These are phyloP conservation scores for Ascochyta pisi DNA, from an alignment of 2,329 filamentous ascomycete genomes.

Conservation along the genomic window DNA sequence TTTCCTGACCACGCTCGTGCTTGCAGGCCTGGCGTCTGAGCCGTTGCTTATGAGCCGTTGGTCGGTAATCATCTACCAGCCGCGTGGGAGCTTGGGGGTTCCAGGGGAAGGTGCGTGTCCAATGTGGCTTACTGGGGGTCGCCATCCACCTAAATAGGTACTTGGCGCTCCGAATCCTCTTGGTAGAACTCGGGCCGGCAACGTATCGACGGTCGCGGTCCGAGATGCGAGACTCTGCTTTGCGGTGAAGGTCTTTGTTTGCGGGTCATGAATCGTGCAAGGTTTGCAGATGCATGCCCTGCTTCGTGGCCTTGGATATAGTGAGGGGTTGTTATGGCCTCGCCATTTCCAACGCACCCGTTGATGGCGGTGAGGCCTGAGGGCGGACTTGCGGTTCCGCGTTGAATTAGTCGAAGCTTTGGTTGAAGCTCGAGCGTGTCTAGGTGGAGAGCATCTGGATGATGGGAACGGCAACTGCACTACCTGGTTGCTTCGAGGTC, in stretches of 20 bases:
- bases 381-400: background rate
- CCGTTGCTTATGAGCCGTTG: slow-evolving; percentile 3
- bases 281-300: background rate
- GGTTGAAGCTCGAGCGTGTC: background rate
- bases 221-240: slow-evolving; percentile 1
- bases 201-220: background rate
- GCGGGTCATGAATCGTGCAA: background rate
- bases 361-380: background rate
- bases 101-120: slow-evolving; percentile 1
- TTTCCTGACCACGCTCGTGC: background rate
- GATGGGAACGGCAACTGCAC: background rate
- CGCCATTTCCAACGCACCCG: background rate
- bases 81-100: slow-evolving; percentile 7
- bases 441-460: background rate
- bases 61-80: slow-evolving; percentile 11
- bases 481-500: background rate
- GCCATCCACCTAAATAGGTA: background rate
- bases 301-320: background rate
- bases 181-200: slow-evolving; percentile 9
- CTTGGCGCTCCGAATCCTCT: background rate
- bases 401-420: background rate
- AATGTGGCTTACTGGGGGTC: slow-evolving; percentile 7
- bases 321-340: background rate
- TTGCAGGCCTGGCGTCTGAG: background rate
- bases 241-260: background rate